A percentile compares a stretch with the other conserved stretches of the same genome.
phyloP scores from a whole-genome alignment of 495 filamentous ascomycete genomes.

The Cryomyces minteri region DNA sequence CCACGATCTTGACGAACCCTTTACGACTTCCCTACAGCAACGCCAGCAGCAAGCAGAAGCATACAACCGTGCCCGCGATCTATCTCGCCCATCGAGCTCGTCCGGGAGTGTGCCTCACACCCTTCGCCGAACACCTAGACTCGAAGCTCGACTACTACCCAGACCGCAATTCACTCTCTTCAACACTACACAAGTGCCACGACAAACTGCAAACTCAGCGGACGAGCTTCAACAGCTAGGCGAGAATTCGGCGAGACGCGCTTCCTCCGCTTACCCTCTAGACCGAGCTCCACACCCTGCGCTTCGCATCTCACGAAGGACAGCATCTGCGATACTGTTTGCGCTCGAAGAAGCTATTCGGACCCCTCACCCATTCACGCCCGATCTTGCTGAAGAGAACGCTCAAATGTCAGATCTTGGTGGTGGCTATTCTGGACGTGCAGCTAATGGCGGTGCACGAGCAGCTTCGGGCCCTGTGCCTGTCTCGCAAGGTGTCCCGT shows the following conservation, averaged over 20 bases:
- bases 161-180: constrained; percentile 12
- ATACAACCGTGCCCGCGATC: constrained; percentile 12
- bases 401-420: constrained; percentile 81
- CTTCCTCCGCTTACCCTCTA: constrained; percentile 22
- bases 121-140: constrained; percentile 29
- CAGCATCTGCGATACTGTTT: constrained; percentile 69
- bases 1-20: constrained; percentile 36
- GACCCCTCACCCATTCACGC: constrained; percentile 64
- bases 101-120: constrained; percentile 28
- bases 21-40: constrained; percentile 34
- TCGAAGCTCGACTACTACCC: constrained; percentile 21
- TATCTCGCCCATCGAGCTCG: constrained; percentile 30
- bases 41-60: constrained; percentile 33
- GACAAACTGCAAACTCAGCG: constrained; percentile 12
- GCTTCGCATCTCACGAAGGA: constrained; percentile 41
- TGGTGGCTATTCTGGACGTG: constrained; percentile 23
- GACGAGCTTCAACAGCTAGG: constrained; percentile 4
- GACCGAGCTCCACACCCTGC: constrained; percentile 26
- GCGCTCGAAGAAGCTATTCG: constrained; percentile 82
- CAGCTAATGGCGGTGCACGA: constrained; percentile 21
- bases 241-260: constrained; percentile 10
- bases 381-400: constrained; percentile 76
- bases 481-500: constrained; percentile 11
- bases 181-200: constrained; percentile 18
- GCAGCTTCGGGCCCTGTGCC: constrained; percentile 18